These are phyloP conservation scores for Miscanthus lutarioriparius DNA, from an alignment of 176 grass and related monocot genomes.

Conservation along the genomic window DNA sequence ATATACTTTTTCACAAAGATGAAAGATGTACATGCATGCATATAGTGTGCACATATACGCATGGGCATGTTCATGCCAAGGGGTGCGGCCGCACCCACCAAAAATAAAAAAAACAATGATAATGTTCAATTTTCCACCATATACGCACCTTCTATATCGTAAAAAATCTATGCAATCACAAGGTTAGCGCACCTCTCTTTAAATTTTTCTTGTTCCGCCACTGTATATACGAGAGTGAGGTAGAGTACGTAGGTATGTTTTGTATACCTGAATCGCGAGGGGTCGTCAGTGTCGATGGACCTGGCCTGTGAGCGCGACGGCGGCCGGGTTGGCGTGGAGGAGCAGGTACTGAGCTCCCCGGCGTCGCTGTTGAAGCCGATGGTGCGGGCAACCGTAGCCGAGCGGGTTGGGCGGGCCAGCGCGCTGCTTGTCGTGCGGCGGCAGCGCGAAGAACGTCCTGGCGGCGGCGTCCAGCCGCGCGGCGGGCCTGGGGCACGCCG, in stretches of 20 bases:
- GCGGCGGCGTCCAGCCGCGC: conserved; percentile 57
- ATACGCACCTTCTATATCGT: no score
- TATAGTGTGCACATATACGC: not conserved
- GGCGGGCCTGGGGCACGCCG: conserved; percentile 37
- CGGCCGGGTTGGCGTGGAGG: conserved; percentile 69
- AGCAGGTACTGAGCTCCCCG: conserved; percentile 95
- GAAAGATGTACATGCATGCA: no score
- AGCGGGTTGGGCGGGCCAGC: conserved; percentile 83
- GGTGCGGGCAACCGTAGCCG: conserved; percentile 74
- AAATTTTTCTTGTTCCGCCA: no score
- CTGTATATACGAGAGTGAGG: not conserved
- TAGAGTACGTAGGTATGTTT: not conserved
- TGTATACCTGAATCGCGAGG: conserved; percentile 73
- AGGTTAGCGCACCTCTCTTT: no score
- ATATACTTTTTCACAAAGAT: no score
- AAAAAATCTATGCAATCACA: no score
- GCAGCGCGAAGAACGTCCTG: conserved; percentile 60
- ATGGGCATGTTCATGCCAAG: no score
- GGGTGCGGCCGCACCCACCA: no score
- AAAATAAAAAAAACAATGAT: no score
- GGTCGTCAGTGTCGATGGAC: conserved; percentile 58
- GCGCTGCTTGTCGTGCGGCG: conserved; percentile 57
- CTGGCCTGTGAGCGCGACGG: conserved; percentile 57
- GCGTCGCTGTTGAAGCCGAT: conserved; percentile 88
- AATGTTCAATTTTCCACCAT: no score